phyloP scores from a whole-genome alignment of 257 asterid species.

The Scutellaria baicalensis region DNA sequence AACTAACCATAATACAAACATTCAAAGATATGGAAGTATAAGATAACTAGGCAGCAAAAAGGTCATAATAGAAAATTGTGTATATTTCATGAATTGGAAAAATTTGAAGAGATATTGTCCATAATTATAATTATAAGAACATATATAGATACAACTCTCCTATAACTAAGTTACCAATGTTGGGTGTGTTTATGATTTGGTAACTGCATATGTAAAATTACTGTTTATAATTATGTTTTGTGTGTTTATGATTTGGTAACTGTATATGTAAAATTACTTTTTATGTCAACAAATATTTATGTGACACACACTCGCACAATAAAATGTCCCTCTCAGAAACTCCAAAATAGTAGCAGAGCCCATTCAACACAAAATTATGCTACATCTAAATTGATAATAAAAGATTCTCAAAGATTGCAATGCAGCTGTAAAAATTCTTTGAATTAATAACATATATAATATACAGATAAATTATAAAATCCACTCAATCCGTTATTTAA shows the following conservation, averaged over 20 bases:
- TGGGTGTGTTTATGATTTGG: neutral
- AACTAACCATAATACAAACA: neutral
- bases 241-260: too few relatives aligned
- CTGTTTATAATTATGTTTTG: neutral
- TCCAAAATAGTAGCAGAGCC: neutral
- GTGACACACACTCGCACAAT: neutral
- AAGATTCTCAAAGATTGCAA: conserved; percentile 10
- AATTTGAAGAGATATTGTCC: neutral
- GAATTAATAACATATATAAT: too few relatives aligned
- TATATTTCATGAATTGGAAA: neutral
- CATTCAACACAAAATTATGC: neutral
- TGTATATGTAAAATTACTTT: neutral
- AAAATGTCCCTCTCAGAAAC: conserved; percentile 10
- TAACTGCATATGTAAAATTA: neutral
- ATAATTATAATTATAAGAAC: conserved; percentile 6
- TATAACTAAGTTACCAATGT: too few relatives aligned
- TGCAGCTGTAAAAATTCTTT: neutral
- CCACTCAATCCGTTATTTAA: too few relatives aligned
- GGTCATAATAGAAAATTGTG: neutral
- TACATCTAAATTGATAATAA: conserved; percentile 4
- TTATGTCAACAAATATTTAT: neutral
- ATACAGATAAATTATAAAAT: neutral
- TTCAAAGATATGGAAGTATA: neutral
- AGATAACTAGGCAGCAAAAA: neutral
- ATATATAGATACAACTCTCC: neutral